A percentile compares a stretch with the other conserved stretches of the same genome.
Evolutionary conservation across 2,329 filamentous ascomycete species (phyloP).

Genomic region (Cadophora sp.): DNA sequence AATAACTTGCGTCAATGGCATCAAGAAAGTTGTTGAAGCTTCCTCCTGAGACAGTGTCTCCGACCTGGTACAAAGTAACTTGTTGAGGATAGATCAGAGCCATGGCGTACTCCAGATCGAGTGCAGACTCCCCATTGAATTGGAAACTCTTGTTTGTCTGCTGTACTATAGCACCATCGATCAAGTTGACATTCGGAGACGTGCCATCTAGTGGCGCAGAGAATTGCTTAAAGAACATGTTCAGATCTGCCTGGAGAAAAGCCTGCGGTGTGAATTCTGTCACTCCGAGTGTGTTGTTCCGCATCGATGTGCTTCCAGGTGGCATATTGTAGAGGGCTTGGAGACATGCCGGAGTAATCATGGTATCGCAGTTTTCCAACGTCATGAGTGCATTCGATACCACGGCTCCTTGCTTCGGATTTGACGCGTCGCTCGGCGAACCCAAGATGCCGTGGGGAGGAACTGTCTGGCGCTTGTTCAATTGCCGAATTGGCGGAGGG

Average conservation of each 20-base stretch:
- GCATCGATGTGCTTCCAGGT: constrained; percentile 44
- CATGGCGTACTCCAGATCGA: constrained; percentile 52
- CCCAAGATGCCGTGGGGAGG: constrained; percentile 37
- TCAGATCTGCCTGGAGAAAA: constrained; percentile 57
- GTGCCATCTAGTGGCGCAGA: constrained; percentile 49
- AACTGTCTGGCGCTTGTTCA: constrained; percentile 29
- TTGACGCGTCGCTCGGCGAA: constrained; percentile 38
- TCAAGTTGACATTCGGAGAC: constrained; percentile 46
- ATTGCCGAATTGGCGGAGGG: constrained; percentile 39
- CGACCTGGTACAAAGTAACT: constrained; percentile 56
- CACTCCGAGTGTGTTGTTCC: constrained; percentile 58
- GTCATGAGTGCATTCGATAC: constrained; percentile 38
- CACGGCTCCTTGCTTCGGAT: constrained; percentile 37
- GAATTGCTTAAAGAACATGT: constrained; percentile 56
- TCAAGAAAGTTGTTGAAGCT: constrained; percentile 47
- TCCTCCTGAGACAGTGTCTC: constrained; percentile 43
- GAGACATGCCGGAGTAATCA: constrained; percentile 64
- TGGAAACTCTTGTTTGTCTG: constrained; percentile 46
- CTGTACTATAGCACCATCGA: constrained; percentile 47
- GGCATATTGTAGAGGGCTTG: constrained; percentile 58
- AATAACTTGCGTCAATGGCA: constrained; percentile 53
- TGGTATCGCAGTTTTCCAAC: constrained; percentile 53
- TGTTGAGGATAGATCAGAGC: constrained; percentile 57
- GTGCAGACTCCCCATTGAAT: constrained; percentile 49
- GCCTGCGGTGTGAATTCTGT: constrained; percentile 62